Conservation (phyloP, 768 basidiomycete species). For the Panus rudis region DNA sequence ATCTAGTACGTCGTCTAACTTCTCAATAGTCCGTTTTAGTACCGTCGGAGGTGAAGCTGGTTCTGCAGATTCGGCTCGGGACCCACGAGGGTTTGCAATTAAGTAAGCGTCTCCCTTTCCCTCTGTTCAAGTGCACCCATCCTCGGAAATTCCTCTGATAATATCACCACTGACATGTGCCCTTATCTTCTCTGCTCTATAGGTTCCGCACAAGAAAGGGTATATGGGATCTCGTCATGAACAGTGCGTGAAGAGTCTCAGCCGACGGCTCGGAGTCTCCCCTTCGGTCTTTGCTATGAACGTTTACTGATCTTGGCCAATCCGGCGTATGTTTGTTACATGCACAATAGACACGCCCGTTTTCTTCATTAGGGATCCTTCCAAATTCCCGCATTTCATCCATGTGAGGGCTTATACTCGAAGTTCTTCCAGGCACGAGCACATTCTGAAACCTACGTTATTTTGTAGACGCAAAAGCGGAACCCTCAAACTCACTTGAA, state of each 20-base stretch:
- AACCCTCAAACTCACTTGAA: conserved; percentile 46
- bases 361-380: conserved; percentile 40
- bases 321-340: neutral
- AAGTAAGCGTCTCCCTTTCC: too few species aligned
- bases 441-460: neutral
- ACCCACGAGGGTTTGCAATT: conserved; percentile 48
- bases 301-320: too few species aligned
- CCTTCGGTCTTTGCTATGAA: too few species aligned
- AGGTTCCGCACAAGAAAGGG: conserved; percentile 33
- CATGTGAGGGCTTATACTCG: conserved; percentile 11
- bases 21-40: conserved; percentile 44
- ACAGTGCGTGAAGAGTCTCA: conserved; percentile 13
- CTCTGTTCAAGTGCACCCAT: conserved; percentile 14
- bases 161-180: too few species aligned
- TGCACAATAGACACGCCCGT: conserved; percentile 35
- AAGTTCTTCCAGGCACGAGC: neutral
- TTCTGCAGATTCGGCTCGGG: conserved; percentile 40
- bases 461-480: conserved; percentile 39
- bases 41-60: conserved; percentile 51
- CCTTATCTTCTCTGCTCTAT: neutral
- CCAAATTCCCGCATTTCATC: conserved; percentile 45
- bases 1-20: neutral
- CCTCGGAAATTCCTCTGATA: too few species aligned
- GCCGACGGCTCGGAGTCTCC: too few species aligned
- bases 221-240: conserved; percentile 30